Evolutionary conservation across 2,329 filamentous ascomycete species (phyloP).

Genomic region (Aspergillus nomiae): DNA sequence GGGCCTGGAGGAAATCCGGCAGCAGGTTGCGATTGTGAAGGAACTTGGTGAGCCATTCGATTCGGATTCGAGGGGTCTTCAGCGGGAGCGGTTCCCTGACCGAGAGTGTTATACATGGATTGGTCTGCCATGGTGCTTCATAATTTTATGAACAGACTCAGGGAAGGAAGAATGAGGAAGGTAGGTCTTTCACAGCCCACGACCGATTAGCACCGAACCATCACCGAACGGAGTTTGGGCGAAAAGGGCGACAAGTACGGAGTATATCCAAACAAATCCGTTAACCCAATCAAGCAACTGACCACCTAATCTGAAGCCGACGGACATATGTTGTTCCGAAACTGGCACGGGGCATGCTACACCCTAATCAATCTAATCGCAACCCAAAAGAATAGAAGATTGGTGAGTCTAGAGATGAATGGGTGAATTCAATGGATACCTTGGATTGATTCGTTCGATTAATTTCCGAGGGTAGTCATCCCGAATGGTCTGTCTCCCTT

Average conservation of each 20-base stretch:
- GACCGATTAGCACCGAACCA: constrained; percentile 11
- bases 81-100: constrained; percentile 34
- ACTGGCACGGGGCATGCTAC: background rate
- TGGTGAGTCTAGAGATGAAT: background rate
- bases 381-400: background rate
- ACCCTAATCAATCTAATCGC: constrained; percentile 1
- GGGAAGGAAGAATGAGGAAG: constrained; percentile 8
- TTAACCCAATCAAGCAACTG: constrained; percentile 29
- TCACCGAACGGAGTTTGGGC: constrained; percentile 4
- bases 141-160: constrained; percentile 20
- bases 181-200: constrained; percentile 9
- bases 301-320: constrained; percentile 32
- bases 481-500: background rate
- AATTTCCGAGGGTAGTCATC: background rate
- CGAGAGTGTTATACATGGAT: constrained; percentile 43
- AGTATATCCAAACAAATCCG: constrained; percentile 12
- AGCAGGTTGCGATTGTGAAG: constrained; percentile 54
- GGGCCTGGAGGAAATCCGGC: constrained; percentile 38
- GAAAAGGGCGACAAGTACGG: constrained; percentile 9
- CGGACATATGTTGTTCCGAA: constrained; percentile 35
- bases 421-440: background rate
- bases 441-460: background rate
- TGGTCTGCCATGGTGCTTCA: constrained; percentile 46
- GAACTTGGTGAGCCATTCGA: constrained; percentile 50
- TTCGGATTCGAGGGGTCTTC: constrained; percentile 60